Conservation (phyloP, 164 flowering plant species). For the Magnolia officinalis region DNA sequence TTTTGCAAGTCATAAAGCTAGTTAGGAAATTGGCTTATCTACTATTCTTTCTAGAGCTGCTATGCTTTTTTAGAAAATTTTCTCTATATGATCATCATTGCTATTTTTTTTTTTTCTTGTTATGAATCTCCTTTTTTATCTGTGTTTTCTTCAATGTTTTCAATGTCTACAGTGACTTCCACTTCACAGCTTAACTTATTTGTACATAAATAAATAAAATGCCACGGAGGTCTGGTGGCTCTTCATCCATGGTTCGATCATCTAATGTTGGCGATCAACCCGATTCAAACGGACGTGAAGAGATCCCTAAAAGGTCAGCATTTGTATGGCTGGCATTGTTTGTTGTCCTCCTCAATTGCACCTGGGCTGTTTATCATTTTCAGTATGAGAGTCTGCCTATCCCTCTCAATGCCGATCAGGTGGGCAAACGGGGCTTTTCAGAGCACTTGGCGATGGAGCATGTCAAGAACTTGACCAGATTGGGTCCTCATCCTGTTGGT, state of each 20-base stretch:
- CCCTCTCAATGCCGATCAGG: conserved; percentile 59
- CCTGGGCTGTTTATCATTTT: conserved; percentile 59
- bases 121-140: background rate
- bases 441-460: conserved; percentile 76
- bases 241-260: conserved; percentile 10
- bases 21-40: background rate
- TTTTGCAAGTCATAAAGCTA: no score
- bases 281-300: background rate
- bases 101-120: background rate
- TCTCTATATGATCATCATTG: background rate
- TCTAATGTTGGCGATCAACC: conserved; percentile 1
- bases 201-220: conserved; percentile 1
- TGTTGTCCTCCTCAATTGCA: conserved; percentile 30
- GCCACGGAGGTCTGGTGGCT: conserved; percentile 12
- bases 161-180: background rate
- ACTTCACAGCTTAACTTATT: background rate
- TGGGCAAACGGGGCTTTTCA: conserved; percentile 86
- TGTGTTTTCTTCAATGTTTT: background rate
- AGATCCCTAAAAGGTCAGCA: conserved; percentile 42
- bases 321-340: conserved; percentile 45
- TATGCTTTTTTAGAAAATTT: background rate
- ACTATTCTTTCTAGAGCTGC: background rate
- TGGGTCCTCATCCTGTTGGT: conserved; percentile 93
- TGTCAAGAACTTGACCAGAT: conserved; percentile 54
- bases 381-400: conserved; percentile 61